Evolutionary conservation across 164 flowering plant genomes (phyloP).

Genomic region (Sedum album): DNA sequence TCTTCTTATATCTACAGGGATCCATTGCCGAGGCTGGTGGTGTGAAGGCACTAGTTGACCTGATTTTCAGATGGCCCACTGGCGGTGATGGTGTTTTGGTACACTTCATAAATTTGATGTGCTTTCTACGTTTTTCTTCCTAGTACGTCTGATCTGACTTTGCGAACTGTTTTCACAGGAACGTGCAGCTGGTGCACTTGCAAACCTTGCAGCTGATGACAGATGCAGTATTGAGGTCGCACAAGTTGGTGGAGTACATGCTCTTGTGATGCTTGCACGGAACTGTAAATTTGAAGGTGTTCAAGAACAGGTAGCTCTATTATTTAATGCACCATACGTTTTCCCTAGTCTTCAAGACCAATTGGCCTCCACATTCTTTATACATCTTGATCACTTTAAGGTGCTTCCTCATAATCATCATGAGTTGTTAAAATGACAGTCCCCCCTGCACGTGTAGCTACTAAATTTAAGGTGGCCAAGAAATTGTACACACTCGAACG

Average conservation of each 20-base stretch:
- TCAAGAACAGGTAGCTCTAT: slow-evolving; percentile 79
- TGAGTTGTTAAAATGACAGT: too few relatives aligned
- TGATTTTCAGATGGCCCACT: slow-evolving; percentile 84
- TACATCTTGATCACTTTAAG: neutral
- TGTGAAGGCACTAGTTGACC: slow-evolving; percentile 84
- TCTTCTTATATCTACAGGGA: slow-evolving; percentile 33
- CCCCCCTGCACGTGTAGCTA: too few relatives aligned
- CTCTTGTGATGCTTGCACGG: slow-evolving; percentile 89
- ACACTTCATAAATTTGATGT: slow-evolving; percentile 14
- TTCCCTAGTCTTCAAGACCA: neutral
- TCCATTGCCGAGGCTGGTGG: slow-evolving; percentile 98
- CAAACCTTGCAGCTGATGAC: slow-evolving; percentile 97
- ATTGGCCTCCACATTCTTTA: neutral
- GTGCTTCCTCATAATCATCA: too few relatives aligned
- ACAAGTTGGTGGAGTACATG: slow-evolving; percentile 87
- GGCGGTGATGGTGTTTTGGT: slow-evolving; percentile 96
- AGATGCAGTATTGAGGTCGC: slow-evolving; percentile 95
- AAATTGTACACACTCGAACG: too few relatives aligned
- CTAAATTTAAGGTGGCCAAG: too few relatives aligned
- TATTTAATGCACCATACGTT: neutral
- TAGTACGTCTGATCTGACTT: neutral
- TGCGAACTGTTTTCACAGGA: slow-evolving; percentile 32
- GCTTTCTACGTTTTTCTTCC: neutral
- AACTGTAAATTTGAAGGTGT: slow-evolving; percentile 91
- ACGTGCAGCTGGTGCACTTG: slow-evolving; percentile 98